These are phyloP conservation scores for Globisporangium cystogenes DNA, from an alignment of 352 stramenopile species.

Conservation along the genomic window DNA sequence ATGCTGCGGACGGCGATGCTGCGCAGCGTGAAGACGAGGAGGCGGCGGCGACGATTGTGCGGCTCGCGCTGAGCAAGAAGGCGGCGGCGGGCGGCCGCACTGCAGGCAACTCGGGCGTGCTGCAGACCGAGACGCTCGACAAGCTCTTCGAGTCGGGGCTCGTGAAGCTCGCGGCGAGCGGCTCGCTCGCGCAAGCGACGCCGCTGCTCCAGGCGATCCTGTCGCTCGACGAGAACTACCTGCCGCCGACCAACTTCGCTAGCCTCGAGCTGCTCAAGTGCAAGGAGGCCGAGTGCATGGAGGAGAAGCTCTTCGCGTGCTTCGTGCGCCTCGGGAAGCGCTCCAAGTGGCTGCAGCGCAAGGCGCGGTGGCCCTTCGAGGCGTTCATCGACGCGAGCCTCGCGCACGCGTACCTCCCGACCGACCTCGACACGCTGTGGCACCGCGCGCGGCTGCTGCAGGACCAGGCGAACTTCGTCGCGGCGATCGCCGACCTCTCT, in stretches of 20 bases:
- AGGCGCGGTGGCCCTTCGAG: slow-evolving; percentile 44
- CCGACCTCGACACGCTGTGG: slow-evolving; percentile 45
- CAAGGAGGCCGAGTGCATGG: slow-evolving; percentile 44
- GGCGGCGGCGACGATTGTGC: slow-evolving; percentile 31
- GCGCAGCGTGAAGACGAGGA: slow-evolving; percentile 27
- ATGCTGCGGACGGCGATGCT: no score
- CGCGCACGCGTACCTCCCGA: slow-evolving; percentile 39
- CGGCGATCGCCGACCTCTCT: slow-evolving; percentile 38
- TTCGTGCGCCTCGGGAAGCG: slow-evolving; percentile 36
- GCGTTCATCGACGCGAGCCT: slow-evolving; percentile 45
- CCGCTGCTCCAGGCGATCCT: slow-evolving; percentile 45
- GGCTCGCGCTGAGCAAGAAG: slow-evolving; percentile 37
- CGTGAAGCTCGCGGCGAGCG: slow-evolving; percentile 29
- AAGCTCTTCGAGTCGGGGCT: slow-evolving; percentile 53
- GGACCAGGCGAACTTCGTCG: slow-evolving; percentile 29
- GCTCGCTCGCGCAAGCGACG: slow-evolving; percentile 26
- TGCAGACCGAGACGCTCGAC: slow-evolving; percentile 40
- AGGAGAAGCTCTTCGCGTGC: slow-evolving; percentile 46
- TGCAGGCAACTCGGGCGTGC: not conserved
- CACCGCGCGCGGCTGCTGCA: slow-evolving; percentile 34
- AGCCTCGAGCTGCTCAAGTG: slow-evolving; percentile 53
- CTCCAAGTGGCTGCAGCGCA: slow-evolving; percentile 39
- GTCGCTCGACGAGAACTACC: slow-evolving; percentile 45
- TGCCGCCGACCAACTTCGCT: slow-evolving; percentile 43
- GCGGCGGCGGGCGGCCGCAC: not conserved